Conservation (phyloP, 345 rosid species). For the Rhodamnia argentea region DNA sequence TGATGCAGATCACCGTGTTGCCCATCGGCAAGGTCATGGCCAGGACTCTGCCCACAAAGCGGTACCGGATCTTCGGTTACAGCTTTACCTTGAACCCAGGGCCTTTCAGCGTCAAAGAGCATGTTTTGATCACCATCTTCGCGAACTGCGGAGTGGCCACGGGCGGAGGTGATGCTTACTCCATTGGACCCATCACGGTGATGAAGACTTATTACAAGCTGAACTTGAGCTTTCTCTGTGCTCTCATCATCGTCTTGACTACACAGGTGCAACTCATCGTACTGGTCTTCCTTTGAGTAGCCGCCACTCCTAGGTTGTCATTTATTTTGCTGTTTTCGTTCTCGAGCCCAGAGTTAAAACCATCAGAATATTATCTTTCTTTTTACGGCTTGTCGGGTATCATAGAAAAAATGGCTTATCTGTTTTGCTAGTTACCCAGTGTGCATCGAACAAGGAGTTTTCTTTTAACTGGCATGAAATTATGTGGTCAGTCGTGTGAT, state of each 20-base stretch:
- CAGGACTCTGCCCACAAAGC: conserved; percentile 35
- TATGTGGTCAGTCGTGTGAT: not conserved
- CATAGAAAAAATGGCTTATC: not conserved
- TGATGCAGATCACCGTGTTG: conserved; percentile 75
- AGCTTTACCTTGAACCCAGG: conserved; percentile 75
- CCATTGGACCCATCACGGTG: conserved; percentile 78
- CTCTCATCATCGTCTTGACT: conserved; percentile 68
- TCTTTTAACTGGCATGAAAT: not conserved
- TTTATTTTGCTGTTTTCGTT: not conserved
- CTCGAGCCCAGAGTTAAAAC: not conserved
- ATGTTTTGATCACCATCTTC: conserved; percentile 96
- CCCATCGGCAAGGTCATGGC: conserved; percentile 96
- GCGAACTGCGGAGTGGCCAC: conserved; percentile 74
- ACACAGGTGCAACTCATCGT: conserved; percentile 44
- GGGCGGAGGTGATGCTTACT: conserved; percentile 91
- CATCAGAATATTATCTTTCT: not conserved
- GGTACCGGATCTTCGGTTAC: conserved; percentile 22
- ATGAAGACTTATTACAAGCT: conserved; percentile 94
- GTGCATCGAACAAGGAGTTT: not conserved
- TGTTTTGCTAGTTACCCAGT: not conserved
- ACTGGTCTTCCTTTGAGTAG: not conserved
- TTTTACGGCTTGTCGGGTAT: not conserved
- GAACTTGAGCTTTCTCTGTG: conserved; percentile 61
- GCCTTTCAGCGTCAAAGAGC: conserved; percentile 89
- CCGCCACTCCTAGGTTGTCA: not conserved